These are phyloP conservation scores for Gautieria morchelliformis DNA, from an alignment of 768 basidiomycete species.

Conservation along the genomic window DNA sequence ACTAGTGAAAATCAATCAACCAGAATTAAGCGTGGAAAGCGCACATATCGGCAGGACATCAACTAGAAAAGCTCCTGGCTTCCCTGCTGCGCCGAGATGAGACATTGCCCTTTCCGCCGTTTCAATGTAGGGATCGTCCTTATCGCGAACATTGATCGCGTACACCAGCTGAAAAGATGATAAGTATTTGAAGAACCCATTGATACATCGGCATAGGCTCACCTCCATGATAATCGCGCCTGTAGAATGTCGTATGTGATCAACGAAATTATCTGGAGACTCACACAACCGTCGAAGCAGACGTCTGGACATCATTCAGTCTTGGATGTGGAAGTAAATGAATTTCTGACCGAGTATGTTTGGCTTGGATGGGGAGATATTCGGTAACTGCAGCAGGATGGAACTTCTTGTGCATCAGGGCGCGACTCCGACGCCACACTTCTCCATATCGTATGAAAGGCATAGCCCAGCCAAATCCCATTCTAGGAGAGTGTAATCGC, in stretches of 20 bases:
- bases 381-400: constrained; percentile 19
- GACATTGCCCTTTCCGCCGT: constrained; percentile 2
- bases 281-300: no score
- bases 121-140: constrained; percentile 36
- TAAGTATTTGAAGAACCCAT: no score
- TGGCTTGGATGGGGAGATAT: constrained; percentile 24
- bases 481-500: neutral
- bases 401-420: constrained; percentile 24
- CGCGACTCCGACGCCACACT: neutral
- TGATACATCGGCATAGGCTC: no score
- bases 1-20: neutral
- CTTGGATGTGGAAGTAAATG: neutral
- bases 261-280: no score
- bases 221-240: no score
- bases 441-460: neutral
- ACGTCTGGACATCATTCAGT: no score
- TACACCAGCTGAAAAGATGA: neutral
- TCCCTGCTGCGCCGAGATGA: neutral
- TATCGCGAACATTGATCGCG: constrained; percentile 1
- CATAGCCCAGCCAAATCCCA: neutral
- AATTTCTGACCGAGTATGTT: neutral
- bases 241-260: neutral
- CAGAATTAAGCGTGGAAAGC: neutral
- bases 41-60: constrained; percentile 3
- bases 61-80: neutral